Percentiles rank a stretch among this genome's conserved stretches.
Evolutionary conservation across 2,329 filamentous ascomycete species (phyloP).

Genomic region (Colletotrichum somersetense): DNA sequence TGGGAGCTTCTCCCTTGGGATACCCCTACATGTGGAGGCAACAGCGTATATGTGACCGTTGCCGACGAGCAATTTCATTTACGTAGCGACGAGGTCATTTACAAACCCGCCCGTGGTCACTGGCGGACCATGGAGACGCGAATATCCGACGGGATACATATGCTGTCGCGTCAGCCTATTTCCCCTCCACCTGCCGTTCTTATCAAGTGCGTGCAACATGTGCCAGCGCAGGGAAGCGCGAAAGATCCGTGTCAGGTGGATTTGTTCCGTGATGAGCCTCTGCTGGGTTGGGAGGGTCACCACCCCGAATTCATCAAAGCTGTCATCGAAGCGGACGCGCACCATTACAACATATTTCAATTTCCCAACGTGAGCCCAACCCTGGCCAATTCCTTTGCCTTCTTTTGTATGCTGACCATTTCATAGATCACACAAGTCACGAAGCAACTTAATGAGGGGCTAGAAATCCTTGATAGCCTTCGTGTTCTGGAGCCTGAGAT

Average conservation of each 20-base stretch:
- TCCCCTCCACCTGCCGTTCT: slow-evolving; percentile 46
- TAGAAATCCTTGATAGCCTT: slow-evolving; percentile 14
- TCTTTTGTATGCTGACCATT: not conserved
- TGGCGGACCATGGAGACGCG: slow-evolving; percentile 42
- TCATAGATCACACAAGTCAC: slow-evolving; percentile 11
- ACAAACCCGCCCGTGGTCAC: slow-evolving; percentile 42
- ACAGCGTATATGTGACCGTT: slow-evolving; percentile 37
- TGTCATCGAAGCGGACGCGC: slow-evolving; percentile 46
- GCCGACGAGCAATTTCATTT: slow-evolving; percentile 42
- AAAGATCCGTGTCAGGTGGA: slow-evolving; percentile 45
- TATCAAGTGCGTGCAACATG: slow-evolving; percentile 43
- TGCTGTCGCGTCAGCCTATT: slow-evolving; percentile 17
- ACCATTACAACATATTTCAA: slow-evolving; percentile 49
- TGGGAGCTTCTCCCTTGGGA: slow-evolving; percentile 48
- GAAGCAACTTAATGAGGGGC: slow-evolving; percentile 9
- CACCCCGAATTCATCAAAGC: slow-evolving; percentile 48
- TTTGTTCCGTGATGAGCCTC: slow-evolving; percentile 45
- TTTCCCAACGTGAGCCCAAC: slow-evolving; percentile 1
- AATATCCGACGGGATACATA: slow-evolving; percentile 16
- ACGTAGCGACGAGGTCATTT: slow-evolving; percentile 41
- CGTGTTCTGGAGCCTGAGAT: not conserved
- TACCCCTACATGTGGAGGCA: slow-evolving; percentile 39
- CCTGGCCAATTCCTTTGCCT: not conserved
- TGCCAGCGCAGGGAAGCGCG: slow-evolving; percentile 29
- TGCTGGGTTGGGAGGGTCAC: slow-evolving; percentile 48